Conservation (phyloP, 768 basidiomycete species). For the Xerocomellus chrysenteron region DNA sequence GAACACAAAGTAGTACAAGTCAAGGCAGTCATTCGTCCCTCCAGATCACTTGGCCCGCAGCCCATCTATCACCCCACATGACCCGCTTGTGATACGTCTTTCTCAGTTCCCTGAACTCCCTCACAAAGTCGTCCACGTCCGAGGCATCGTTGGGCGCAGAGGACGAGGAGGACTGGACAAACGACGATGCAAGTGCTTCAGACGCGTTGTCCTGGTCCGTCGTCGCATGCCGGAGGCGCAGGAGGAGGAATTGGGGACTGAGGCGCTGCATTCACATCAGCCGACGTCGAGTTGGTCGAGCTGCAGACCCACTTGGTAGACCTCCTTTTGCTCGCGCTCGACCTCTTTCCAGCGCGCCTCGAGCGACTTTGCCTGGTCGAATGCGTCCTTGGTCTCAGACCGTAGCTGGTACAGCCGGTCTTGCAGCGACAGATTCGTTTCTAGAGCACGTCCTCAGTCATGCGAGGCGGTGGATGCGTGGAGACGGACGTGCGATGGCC, state of each 20-base stretch:
- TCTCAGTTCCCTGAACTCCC: constrained; percentile 80
- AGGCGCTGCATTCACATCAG: constrained; percentile 58
- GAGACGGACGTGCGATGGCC: constrained; percentile 73
- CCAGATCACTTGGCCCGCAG: constrained; percentile 83
- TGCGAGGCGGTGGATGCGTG: background rate
- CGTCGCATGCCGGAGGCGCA: constrained; percentile 84
- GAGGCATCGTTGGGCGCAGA: constrained; percentile 25
- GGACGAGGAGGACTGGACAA: constrained; percentile 63
- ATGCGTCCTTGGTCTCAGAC: constrained; percentile 81
- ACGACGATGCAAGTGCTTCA: constrained; percentile 79
- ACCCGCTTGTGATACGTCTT: constrained; percentile 93
- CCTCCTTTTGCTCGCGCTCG: constrained; percentile 83
- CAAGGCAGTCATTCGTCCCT: constrained; percentile 48
- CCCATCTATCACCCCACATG: constrained; percentile 89
- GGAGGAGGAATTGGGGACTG: constrained; percentile 81
- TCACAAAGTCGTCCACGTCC: constrained; percentile 85
- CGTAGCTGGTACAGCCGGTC: constrained; percentile 74
- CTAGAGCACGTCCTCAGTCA: constrained; percentile 39
- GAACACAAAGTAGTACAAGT: constrained; percentile 1
- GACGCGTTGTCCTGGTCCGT: constrained; percentile 89
- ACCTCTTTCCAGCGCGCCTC: constrained; percentile 84
- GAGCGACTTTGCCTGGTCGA: constrained; percentile 79
- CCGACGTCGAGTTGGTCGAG: background rate
- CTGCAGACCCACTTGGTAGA: constrained; percentile 68
- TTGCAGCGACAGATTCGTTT: constrained; percentile 72